Percentiles rank a stretch among this genome's conserved stretches.
phyloP scores from a whole-genome alignment of 1,139 yeast genomes.

The Debaryomyces subglobosus region DNA sequence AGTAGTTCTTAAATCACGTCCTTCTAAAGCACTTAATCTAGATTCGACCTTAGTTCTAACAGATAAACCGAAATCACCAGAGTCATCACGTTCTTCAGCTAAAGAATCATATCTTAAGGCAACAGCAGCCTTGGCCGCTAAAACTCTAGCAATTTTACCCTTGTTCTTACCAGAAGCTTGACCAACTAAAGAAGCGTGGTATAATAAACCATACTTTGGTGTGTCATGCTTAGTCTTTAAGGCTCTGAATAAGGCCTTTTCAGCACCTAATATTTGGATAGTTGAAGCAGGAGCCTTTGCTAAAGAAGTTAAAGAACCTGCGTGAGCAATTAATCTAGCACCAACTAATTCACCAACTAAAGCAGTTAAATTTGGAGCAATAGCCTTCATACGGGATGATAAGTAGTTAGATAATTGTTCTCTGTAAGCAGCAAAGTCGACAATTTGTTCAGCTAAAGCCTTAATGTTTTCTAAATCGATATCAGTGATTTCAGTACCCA shows the following conservation, averaged over 20 bases:
- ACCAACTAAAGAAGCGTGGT: slow-evolving; percentile 96
- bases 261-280: slow-evolving; percentile 97
- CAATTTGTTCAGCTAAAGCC: slow-evolving; percentile 93
- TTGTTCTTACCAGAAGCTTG: slow-evolving; percentile 96
- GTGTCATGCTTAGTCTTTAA: slow-evolving; percentile 98
- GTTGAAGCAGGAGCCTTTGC: slow-evolving; percentile 99
- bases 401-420: slow-evolving; percentile 84
- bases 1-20: slow-evolving; percentile 86
- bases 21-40: slow-evolving; percentile 93
- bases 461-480: slow-evolving; percentile 89
- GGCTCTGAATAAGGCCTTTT: slow-evolving; percentile 98
- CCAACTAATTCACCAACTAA: slow-evolving; percentile 98
- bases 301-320: slow-evolving; percentile 94
- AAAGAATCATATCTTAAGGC: slow-evolving; percentile 95
- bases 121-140: slow-evolving; percentile 98
- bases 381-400: slow-evolving; percentile 94
- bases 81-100: slow-evolving; percentile 95
- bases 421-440: slow-evolving; percentile 90
- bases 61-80: slow-evolving; percentile 90
- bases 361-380: slow-evolving; percentile 96
- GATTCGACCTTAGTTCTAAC: slow-evolving; percentile 94
- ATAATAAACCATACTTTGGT: slow-evolving; percentile 96
- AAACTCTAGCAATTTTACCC: slow-evolving; percentile 98
- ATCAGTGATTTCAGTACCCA: slow-evolving; percentile 98
- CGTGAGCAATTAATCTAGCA: slow-evolving; percentile 96